Percentiles rank a stretch among this genome's conserved stretches.
These are phyloP conservation scores for Leishmania guyanensis DNA, from an alignment of 208 protist species.

Conservation along the genomic window DNA sequence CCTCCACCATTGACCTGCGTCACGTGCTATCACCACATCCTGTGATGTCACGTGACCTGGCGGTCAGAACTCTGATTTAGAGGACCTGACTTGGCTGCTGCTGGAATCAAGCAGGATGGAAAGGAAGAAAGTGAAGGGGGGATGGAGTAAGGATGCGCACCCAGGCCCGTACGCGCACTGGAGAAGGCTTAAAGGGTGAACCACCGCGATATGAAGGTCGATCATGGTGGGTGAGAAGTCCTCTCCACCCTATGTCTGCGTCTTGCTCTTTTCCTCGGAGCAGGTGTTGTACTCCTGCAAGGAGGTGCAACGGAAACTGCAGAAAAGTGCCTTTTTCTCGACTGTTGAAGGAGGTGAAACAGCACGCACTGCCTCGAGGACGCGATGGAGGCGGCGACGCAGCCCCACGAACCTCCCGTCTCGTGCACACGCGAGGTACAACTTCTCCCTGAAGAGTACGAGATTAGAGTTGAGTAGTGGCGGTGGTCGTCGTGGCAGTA, in stretches of 20 bases:
- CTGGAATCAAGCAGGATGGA: not conserved
- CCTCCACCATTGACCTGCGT: not conserved
- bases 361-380: not conserved
- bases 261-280: not conserved
- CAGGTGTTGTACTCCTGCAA: not conserved
- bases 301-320: not conserved
- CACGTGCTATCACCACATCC: constrained; percentile 28
- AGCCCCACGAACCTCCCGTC: not conserved
- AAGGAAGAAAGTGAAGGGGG: not conserved
- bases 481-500: not conserved
- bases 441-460: not conserved
- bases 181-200: not conserved
- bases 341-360: not conserved
- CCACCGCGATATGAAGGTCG: not conserved
- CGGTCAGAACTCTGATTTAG: constrained; percentile 6
- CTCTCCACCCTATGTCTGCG: not conserved
- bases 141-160: not conserved
- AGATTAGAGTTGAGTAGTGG: not conserved
- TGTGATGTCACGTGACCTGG: constrained; percentile 34
- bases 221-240: too few species aligned
- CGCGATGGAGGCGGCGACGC: not conserved
- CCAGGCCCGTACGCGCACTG: not conserved
- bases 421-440: not conserved
- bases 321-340: not conserved
- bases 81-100: not conserved